Evolutionary conservation across 768 basidiomycete species (phyloP).

Genomic region (Lentinus brumalis): DNA sequence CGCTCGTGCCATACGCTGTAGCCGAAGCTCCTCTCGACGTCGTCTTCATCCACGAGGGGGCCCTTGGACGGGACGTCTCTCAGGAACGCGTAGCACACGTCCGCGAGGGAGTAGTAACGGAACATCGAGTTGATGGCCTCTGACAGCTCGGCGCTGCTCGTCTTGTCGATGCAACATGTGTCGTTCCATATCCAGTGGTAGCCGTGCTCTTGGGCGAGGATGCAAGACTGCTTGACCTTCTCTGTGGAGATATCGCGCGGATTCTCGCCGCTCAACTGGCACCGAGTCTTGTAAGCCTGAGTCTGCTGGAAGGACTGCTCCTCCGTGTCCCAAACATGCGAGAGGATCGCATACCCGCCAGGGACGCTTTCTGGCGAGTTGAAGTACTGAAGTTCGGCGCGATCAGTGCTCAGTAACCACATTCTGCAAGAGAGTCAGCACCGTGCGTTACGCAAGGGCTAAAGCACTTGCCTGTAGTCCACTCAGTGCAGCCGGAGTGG

Average conservation of each 20-base stretch:
- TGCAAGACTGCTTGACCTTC: background rate
- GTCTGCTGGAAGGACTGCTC: conserved; percentile 7
- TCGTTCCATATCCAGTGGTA: conserved; percentile 6
- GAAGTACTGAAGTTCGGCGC: background rate
- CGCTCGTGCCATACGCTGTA: conserved; percentile 1
- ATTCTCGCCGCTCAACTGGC: background rate
- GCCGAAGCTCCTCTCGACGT: background rate
- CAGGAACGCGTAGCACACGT: conserved; percentile 1
- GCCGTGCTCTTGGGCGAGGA: background rate
- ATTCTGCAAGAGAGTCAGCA: background rate
- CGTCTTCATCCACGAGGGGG: background rate
- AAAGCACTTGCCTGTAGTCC: too few species aligned
- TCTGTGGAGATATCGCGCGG: background rate
- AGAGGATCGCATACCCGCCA: conserved; percentile 8
- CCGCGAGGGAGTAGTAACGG: background rate
- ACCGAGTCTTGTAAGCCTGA: background rate
- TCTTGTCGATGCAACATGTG: conserved; percentile 6
- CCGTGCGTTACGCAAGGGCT: too few species aligned
- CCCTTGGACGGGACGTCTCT: background rate
- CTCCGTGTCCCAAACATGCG: conserved; percentile 2
- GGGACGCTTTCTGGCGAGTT: background rate
- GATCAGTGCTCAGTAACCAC: conserved; percentile 5
- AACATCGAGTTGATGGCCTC: conserved; percentile 6
- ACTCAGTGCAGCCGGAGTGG: too few species aligned
- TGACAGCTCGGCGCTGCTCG: conserved; percentile 3